These are phyloP conservation scores for Lavandula angustifolia DNA, from an alignment of 257 asterid genomes.

Conservation along the genomic window DNA sequence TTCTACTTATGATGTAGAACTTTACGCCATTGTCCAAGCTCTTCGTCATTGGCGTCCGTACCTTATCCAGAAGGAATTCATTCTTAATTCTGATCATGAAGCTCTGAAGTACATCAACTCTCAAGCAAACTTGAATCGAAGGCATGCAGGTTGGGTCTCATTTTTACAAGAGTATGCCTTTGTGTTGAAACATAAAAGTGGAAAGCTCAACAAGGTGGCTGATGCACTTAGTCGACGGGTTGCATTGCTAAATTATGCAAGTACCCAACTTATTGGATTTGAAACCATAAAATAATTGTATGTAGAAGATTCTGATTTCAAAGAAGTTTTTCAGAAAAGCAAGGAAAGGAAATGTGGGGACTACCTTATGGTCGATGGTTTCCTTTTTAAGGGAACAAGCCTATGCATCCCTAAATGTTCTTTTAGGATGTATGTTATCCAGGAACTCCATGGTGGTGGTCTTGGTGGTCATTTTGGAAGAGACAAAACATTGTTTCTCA, in stretches of 20 bases:
- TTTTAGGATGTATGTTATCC: background rate
- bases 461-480: background rate
- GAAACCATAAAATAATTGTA: background rate
- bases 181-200: background rate
- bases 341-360: background rate
- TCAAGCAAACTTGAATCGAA: background rate
- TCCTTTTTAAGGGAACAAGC: background rate
- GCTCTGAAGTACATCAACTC: conserved; percentile 1
- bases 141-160: too few relatives aligned
- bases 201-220: background rate
- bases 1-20: too few relatives aligned
- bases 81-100: conserved; percentile 13
- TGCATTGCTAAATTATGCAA: background rate
- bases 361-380: background rate
- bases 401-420: background rate
- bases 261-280: too few relatives aligned
- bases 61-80: too few relatives aligned
- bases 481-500: too few relatives aligned
- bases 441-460: conserved; percentile 7
- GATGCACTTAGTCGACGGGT: background rate
- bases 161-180: background rate
- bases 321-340: background rate
- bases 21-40: too few relatives aligned
- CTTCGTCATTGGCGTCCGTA: too few relatives aligned
- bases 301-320: background rate